Conservation (phyloP, 352 stramenopile genomes). For the Phytophthora tentaculata region DNA sequence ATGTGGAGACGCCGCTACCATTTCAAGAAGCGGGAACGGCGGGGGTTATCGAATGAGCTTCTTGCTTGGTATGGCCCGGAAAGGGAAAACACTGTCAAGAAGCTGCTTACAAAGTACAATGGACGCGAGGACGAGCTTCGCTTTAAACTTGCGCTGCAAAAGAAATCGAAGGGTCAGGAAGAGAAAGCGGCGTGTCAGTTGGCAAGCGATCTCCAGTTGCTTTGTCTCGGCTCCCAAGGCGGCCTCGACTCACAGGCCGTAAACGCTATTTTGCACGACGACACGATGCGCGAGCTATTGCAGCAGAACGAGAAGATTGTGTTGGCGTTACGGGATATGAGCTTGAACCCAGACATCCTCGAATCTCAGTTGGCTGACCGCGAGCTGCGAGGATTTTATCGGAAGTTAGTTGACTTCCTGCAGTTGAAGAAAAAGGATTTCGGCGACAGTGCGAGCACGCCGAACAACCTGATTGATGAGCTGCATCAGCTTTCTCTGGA, state of each 20-base stretch:
- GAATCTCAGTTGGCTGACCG: conserved; percentile 51
- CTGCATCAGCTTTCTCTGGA: conserved; percentile 36
- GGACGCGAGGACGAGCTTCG: conserved; percentile 49
- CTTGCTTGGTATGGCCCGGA: conserved; percentile 46
- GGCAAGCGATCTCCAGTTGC: conserved; percentile 45
- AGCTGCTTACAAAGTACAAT: conserved; percentile 48
- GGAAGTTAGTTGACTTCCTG: conserved; percentile 55
- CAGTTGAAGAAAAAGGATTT: conserved; percentile 23
- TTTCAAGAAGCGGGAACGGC: conserved; percentile 37
- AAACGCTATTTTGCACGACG: conserved; percentile 58
- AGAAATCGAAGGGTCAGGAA: conserved; percentile 29
- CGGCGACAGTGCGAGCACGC: neutral
- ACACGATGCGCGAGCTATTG: conserved; percentile 45
- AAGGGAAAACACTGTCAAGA: conserved; percentile 42
- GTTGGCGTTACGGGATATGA: conserved; percentile 68
- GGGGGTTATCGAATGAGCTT: conserved; percentile 45
- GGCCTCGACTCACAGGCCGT: conserved; percentile 48
- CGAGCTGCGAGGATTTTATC: conserved; percentile 60
- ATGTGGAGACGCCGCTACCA: conserved; percentile 34
- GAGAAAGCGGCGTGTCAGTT: conserved; percentile 36
- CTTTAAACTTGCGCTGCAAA: conserved; percentile 43
- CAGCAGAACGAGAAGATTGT: conserved; percentile 56
- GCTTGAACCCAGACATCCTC: conserved; percentile 60
- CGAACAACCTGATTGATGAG: neutral
- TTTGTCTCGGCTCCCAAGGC: conserved; percentile 42